Percentiles rank a stretch among this genome's conserved stretches.
phyloP scores from a whole-genome alignment of 306 rosid species.

The Malus orientalis region DNA sequence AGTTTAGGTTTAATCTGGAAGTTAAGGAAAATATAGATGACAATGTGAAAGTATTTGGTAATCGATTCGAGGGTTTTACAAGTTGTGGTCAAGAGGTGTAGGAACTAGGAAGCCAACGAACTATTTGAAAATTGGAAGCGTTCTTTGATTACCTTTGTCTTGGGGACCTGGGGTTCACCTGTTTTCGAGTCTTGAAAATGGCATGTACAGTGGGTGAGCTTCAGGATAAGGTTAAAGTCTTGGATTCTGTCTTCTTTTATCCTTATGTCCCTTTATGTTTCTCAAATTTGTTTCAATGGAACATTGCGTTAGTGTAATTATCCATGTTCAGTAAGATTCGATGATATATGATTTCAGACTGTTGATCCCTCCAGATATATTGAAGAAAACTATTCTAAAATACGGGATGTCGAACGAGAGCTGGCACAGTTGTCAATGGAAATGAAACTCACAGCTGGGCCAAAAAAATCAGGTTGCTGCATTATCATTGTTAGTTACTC shows the following conservation, averaged over 20 bases:
- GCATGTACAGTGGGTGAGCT: background rate
- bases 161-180: background rate
- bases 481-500: constrained; percentile 16
- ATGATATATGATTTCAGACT: background rate
- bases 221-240: background rate
- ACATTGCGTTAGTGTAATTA: background rate
- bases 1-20: background rate
- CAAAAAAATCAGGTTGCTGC: constrained; percentile 82
- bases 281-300: too few species aligned
- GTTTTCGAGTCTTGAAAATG: background rate
- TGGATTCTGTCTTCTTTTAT: background rate
- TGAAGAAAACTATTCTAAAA: constrained; percentile 83
- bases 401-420: constrained; percentile 87
- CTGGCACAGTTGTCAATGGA: constrained; percentile 71
- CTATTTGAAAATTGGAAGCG: background rate
- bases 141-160: background rate
- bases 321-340: background rate
- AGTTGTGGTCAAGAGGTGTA: background rate
- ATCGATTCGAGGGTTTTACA: background rate
- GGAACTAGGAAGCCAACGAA: background rate
- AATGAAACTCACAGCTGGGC: constrained; percentile 92
- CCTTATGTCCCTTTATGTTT: background rate
- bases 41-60: background rate
- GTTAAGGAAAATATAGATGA: too few species aligned
- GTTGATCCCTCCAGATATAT: constrained; percentile 47